Evolutionary conservation across 306 rosid species (phyloP).

Genomic region (Fragaria ananassa): DNA sequence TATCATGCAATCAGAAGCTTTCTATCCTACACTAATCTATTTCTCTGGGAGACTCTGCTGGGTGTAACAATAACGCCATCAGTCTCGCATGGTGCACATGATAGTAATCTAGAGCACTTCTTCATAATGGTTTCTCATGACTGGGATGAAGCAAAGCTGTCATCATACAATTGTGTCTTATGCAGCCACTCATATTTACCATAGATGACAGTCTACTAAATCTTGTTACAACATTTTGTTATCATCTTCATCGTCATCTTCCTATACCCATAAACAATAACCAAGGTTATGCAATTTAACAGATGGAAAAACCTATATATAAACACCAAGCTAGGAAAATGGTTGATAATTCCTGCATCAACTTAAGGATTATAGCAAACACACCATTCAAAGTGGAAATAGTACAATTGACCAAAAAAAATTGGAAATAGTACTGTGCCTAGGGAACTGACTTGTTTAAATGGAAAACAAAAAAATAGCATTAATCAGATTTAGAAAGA

Average conservation of each 20-base stretch:
- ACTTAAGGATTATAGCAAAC: no score
- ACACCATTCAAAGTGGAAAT: background rate
- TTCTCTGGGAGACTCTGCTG: background rate
- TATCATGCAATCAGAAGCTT: constrained; percentile 1
- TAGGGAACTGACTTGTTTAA: no score
- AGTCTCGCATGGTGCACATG: background rate
- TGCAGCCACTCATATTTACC: background rate
- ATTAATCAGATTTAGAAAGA: background rate
- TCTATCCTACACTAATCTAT: background rate
- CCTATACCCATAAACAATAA: background rate
- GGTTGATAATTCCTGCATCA: background rate
- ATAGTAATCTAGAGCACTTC: background rate
- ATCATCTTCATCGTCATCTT: background rate
- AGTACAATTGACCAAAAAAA: background rate
- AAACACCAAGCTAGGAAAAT: background rate
- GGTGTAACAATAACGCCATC: background rate
- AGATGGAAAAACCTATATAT: background rate
- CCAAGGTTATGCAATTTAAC: background rate
- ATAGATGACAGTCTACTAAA: background rate
- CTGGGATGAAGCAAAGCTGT: background rate
- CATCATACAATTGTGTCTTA: background rate
- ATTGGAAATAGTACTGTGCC: no score
- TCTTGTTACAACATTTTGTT: background rate
- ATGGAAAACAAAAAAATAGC: background rate
- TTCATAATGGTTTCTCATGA: background rate